Conservation (phyloP, 257 asterid species). For the Solanum piurae region DNA sequence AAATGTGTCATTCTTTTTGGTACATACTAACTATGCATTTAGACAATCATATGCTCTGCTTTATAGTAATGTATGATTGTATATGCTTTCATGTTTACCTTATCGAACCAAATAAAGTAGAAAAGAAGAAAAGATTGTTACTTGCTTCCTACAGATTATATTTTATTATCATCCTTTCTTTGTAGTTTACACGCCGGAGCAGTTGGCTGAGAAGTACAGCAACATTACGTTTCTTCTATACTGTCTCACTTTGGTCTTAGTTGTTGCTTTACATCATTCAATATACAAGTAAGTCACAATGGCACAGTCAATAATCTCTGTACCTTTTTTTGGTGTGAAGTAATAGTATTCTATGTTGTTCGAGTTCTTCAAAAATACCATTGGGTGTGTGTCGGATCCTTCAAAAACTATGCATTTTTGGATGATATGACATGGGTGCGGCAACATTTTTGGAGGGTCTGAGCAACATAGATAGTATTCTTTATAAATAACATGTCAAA, state of each 20-base stretch:
- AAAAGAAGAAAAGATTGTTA: background rate
- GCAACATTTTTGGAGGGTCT: background rate
- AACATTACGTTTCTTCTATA: conserved; percentile 69
- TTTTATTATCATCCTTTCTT: background rate
- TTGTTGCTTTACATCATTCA: conserved; percentile 62
- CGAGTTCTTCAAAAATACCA: background rate
- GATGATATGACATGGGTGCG: background rate
- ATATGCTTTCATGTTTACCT: background rate
- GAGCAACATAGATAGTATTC: background rate
- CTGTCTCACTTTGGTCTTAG: conserved; percentile 60
- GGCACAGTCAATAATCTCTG: conserved; percentile 1
- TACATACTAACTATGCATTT: background rate
- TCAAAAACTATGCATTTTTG: background rate
- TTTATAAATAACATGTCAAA: background rate
- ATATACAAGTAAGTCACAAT: conserved; percentile 39
- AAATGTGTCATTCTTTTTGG: background rate
- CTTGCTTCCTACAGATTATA: background rate
- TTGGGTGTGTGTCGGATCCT: background rate
- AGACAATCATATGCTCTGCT: background rate
- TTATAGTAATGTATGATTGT: background rate
- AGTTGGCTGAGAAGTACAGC: conserved; percentile 88
- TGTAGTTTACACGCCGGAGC: conserved; percentile 85
- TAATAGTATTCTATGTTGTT: background rate
- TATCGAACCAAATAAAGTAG: background rate
- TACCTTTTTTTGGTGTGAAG: background rate